Percentiles rank a stretch among this genome's conserved stretches.
These are phyloP conservation scores for Candida krabiensis DNA, from an alignment of 805 yeast species.

Conservation along the genomic window DNA sequence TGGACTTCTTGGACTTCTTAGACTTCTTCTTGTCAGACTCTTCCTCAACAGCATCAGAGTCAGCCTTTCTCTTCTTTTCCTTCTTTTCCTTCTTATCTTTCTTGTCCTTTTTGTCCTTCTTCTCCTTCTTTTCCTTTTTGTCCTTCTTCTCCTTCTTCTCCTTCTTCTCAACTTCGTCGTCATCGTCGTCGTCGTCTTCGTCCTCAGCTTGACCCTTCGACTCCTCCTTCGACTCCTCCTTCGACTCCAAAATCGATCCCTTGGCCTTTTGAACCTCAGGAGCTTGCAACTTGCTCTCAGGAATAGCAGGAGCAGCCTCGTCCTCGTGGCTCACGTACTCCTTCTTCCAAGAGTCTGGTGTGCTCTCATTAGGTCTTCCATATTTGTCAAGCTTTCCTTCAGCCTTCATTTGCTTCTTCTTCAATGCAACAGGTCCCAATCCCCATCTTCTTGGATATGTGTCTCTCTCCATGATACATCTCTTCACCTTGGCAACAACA, in stretches of 20 bases:
- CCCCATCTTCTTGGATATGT: conserved; percentile 99
- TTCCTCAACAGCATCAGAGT: conserved; percentile 10
- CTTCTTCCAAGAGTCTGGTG: conserved; percentile 91
- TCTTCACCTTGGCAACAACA: conserved; percentile 96
- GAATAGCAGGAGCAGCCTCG: conserved; percentile 61
- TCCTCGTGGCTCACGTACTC: conserved; percentile 72
- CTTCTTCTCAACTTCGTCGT: conserved; percentile 55
- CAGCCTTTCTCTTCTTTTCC: conserved; percentile 22
- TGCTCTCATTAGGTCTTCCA: conserved; percentile 90
- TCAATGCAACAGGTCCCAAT: conserved; percentile 95
- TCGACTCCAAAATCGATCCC: conserved; percentile 41
- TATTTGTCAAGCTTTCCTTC: conserved; percentile 96
- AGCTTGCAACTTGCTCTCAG: conserved; percentile 47
- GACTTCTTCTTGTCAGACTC: conserved; percentile 29
- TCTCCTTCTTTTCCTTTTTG: conserved; percentile 35
- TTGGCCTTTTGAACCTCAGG: conserved; percentile 43
- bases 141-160: conserved; percentile 62
- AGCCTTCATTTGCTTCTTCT: conserved; percentile 97
- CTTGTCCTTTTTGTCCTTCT: conserved; percentile 42
- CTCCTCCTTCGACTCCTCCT: conserved; percentile 30
- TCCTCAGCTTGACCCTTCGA: conserved; percentile 25
- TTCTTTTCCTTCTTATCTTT: conserved; percentile 22
- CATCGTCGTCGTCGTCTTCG: conserved; percentile 49
- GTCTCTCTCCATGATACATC: conserved; percentile 99
- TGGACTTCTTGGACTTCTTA: conserved; percentile 20